Conservation (phyloP, 176 grass and related monocot genomes). For the Puccinellia tenuiflora region DNA sequence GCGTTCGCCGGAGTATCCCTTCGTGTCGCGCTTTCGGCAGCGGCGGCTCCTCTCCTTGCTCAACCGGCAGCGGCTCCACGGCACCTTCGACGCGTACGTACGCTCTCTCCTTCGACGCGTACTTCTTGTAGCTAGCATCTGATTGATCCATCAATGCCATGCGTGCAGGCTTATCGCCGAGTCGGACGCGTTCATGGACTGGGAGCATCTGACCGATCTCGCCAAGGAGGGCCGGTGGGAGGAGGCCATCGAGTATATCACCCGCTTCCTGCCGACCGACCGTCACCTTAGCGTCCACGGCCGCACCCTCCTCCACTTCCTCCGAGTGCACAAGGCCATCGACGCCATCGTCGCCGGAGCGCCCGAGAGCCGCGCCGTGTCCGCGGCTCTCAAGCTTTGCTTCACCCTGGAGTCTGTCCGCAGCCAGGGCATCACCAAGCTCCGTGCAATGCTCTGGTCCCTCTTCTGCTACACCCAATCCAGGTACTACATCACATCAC, state of each 20-base stretch:
- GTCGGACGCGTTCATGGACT: not conserved
- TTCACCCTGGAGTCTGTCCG: not conserved
- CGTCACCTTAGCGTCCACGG: not conserved
- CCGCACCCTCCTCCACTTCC: not conserved
- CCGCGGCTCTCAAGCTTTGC: not conserved
- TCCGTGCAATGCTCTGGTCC: not conserved
- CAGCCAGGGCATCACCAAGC: not conserved
- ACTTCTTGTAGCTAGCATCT: not conserved
- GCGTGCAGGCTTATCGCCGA: not conserved
- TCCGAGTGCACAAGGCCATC: not conserved
- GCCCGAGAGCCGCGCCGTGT: not conserved
- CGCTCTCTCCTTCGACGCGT: not conserved
- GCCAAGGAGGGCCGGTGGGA: not conserved
- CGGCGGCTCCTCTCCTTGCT: not conserved
- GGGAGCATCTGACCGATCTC: not conserved
- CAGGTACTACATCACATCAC: not conserved
- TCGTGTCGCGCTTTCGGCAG: not conserved
- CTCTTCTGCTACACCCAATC: not conserved
- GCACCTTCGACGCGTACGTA: not conserved
- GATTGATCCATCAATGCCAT: not conserved
- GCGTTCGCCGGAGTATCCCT: not conserved
- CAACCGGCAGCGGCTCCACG: not conserved
- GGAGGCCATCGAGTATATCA: not conserved
- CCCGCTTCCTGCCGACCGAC: not conserved
- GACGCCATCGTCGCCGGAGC: not conserved